These are phyloP conservation scores for Thyridium curvatum DNA, from an alignment of 2,329 filamentous ascomycete species.

Conservation along the genomic window DNA sequence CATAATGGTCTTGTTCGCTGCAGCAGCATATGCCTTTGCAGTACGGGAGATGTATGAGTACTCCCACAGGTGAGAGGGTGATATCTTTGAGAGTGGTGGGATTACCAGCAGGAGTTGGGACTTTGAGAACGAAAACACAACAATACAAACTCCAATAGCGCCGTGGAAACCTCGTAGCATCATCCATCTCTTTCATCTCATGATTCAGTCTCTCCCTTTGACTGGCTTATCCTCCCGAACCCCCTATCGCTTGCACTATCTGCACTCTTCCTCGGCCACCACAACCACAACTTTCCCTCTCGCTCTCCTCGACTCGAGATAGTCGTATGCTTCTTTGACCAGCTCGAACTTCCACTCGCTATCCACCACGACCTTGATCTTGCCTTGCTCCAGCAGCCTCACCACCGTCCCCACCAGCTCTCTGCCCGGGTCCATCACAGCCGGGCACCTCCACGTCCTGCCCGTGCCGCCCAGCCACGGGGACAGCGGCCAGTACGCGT, in stretches of 20 bases:
- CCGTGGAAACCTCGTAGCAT: too few relatives aligned
- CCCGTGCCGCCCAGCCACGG: conserved; percentile 28
- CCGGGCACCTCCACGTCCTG: conserved; percentile 24
- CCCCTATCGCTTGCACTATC: too few relatives aligned
- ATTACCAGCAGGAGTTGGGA: too few relatives aligned
- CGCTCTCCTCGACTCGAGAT: conserved; percentile 23
- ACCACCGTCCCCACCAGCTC: conserved; percentile 24
- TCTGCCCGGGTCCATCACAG: conserved; percentile 25
- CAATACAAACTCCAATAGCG: too few relatives aligned
- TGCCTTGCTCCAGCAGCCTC: conserved; percentile 24
- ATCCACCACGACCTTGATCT: conserved; percentile 27
- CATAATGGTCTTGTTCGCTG: conserved; percentile 35
- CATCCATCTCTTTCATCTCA: too few relatives aligned
- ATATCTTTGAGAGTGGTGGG: too few relatives aligned
- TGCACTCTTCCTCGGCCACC: conserved; percentile 13
- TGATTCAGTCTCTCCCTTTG: too few relatives aligned
- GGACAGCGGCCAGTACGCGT: conserved; percentile 27
- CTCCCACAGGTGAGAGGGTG: too few relatives aligned
- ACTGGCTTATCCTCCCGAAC: too few relatives aligned
- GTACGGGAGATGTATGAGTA: conserved; percentile 10
- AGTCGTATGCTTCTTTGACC: conserved; percentile 25
- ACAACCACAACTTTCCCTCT: conserved; percentile 31
- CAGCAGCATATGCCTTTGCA: conserved; percentile 25
- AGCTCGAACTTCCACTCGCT: conserved; percentile 29
- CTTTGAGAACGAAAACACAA: too few relatives aligned